Conservation (phyloP, 176 grass and related monocot species). For the Melocanna baccifera region DNA sequence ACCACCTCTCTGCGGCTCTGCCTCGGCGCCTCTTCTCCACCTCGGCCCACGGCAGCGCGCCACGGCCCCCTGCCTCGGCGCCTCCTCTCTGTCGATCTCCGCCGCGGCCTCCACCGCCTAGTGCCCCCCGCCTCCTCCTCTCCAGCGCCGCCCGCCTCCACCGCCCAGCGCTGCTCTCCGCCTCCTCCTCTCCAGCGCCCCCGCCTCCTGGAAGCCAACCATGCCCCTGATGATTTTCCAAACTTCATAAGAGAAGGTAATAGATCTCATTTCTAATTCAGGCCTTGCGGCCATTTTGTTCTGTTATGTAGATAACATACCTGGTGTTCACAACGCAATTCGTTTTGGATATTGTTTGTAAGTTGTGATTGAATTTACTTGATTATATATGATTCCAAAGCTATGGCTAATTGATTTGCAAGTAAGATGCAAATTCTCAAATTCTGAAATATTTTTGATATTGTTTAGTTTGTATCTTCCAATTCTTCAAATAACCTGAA, state of each 20-base stretch:
- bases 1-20: too few relatives aligned
- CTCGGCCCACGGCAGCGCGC: too few relatives aligned
- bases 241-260: constrained; percentile 94
- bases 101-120: too few relatives aligned
- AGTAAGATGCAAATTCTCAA: neutral
- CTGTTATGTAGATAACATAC: neutral
- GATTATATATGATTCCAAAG: neutral
- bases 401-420: neutral
- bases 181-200: too few relatives aligned
- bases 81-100: too few relatives aligned
- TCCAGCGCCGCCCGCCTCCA: too few relatives aligned
- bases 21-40: too few relatives aligned
- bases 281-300: neutral
- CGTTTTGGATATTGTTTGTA: constrained; percentile 1
- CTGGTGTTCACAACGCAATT: neutral
- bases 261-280: neutral
- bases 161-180: too few relatives aligned
- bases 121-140: too few relatives aligned
- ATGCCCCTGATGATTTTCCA: constrained; percentile 81
- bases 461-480: neutral
- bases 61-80: too few relatives aligned
- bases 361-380: constrained; percentile 14
- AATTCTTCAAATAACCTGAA: neutral
- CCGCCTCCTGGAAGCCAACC: constrained; percentile 83
- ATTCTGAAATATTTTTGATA: neutral